Evolutionary conservation across 352 stramenopile genomes (phyloP).

Genomic region (Globisporangium okanoganense): DNA sequence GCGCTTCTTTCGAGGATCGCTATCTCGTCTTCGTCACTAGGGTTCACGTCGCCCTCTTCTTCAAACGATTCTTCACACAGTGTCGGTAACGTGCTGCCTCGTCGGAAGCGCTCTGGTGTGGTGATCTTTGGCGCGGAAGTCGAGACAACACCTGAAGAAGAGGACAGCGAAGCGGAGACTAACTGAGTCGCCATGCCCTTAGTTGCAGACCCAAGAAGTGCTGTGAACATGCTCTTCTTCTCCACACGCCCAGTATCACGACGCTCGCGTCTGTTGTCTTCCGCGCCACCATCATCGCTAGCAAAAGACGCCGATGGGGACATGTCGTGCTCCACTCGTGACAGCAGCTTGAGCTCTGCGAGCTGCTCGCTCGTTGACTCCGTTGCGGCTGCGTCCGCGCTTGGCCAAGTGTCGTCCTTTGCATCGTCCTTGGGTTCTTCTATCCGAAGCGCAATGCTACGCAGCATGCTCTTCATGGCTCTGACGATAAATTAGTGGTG

Average conservation of each 20-base stretch:
- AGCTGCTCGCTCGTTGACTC: constrained; percentile 27
- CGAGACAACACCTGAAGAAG: neutral
- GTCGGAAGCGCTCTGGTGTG: constrained; percentile 6
- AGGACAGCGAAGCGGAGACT: neutral
- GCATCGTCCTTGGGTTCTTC: neutral
- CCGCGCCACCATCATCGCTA: neutral
- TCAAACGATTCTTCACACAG: constrained; percentile 8
- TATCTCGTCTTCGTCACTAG: neutral
- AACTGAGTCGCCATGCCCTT: neutral
- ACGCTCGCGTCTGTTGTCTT: neutral
- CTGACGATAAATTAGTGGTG: neutral
- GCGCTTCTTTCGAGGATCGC: neutral
- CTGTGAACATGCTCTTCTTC: constrained; percentile 12
- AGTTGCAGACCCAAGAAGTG: constrained; percentile 4
- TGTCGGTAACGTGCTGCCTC: constrained; percentile 6
- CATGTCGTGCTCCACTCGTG: constrained; percentile 26
- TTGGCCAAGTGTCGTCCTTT: neutral
- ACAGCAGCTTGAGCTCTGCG: constrained; percentile 40
- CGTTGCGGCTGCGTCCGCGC: neutral
- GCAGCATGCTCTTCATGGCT: constrained; percentile 10
- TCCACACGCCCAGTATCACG: neutral
- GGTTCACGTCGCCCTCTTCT: neutral
- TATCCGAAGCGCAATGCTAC: constrained; percentile 2
- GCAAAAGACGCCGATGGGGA: neutral
- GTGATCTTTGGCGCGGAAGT: neutral